These are phyloP conservation scores for Fusarium albosuccineum DNA, from an alignment of 2,329 filamentous ascomycete species.

Conservation along the genomic window DNA sequence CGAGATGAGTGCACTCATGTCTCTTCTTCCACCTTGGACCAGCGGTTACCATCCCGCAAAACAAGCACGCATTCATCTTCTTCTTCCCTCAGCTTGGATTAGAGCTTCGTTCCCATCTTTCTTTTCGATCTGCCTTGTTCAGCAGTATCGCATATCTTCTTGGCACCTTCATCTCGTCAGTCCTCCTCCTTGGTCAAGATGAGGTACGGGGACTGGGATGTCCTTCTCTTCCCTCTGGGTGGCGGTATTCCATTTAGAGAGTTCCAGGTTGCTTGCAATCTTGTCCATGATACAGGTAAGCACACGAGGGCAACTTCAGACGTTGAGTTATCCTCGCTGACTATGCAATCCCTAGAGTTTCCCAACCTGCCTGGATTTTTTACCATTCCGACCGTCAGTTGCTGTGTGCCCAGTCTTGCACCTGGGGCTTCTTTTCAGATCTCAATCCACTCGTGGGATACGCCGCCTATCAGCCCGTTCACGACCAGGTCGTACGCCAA, in stretches of 20 bases:
- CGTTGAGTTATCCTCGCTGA: constrained; percentile 5
- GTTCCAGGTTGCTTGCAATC: constrained; percentile 83
- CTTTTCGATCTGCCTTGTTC: constrained; percentile 2
- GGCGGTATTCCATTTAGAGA: constrained; percentile 81
- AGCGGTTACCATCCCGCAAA: background rate
- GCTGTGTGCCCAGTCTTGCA: constrained; percentile 76
- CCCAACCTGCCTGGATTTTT: constrained; percentile 62
- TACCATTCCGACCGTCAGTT: constrained; percentile 75
- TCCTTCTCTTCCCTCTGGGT: constrained; percentile 79
- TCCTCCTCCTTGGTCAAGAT: constrained; percentile 62
- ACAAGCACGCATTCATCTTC: background rate
- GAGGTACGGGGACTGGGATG: constrained; percentile 90
- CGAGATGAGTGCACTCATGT: background rate
- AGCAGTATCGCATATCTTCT: constrained; percentile 18
- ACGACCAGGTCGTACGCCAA: constrained; percentile 66
- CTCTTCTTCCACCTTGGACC: background rate
- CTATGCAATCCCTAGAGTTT: constrained; percentile 58
- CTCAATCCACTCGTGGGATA: constrained; percentile 81
- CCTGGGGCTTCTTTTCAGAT: constrained; percentile 73
- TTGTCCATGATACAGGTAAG: constrained; percentile 66
- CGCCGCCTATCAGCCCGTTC: constrained; percentile 69
- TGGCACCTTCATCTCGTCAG: constrained; percentile 7
- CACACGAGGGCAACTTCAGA: background rate
- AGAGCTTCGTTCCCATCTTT: constrained; percentile 1
- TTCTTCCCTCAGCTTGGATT: constrained; percentile 9